A percentile compares a stretch with the other conserved stretches of the same genome.
Evolutionary conservation across 2,329 filamentous ascomycete genomes (phyloP).

Genomic region (Ambrosiella cleistominuta): DNA sequence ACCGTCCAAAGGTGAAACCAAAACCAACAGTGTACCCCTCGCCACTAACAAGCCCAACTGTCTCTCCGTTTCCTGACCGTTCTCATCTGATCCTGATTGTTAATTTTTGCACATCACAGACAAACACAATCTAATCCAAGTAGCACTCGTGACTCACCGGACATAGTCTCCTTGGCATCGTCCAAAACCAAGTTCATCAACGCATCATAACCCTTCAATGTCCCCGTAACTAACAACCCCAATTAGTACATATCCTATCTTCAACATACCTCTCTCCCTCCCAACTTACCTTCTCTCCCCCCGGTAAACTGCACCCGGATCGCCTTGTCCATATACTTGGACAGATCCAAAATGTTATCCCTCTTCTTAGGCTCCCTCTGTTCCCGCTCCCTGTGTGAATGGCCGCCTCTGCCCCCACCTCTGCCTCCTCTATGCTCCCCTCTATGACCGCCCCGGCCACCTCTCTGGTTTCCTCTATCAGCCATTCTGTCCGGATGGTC

Average conservation of each 20-base stretch:
- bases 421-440: conserved; percentile 25
- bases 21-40: conserved; percentile 76
- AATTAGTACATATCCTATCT: conserved; percentile 9
- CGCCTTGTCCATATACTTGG: conserved; percentile 93
- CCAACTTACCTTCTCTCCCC: conserved; percentile 58
- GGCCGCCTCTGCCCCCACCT: conserved; percentile 28
- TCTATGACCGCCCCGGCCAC: conserved; percentile 30
- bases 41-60: conserved; percentile 76
- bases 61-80: conserved; percentile 71
- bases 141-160: conserved; percentile 37
- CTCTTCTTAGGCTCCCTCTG: conserved; percentile 69
- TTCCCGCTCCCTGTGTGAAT: conserved; percentile 25
- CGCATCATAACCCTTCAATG: conserved; percentile 87
- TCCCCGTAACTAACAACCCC: conserved; percentile 53
- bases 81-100: conserved; percentile 49
- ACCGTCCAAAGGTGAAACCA: conserved; percentile 83
- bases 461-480: conserved; percentile 19
- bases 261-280: background rate
- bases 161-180: conserved; percentile 76
- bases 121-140: background rate
- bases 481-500: conserved; percentile 7
- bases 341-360: conserved; percentile 89
- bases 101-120: background rate
- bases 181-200: conserved; percentile 96
- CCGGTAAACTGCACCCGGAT: conserved; percentile 95